Evolutionary conservation across 768 basidiomycete genomes (phyloP), one percentile per base, ranked within the genome.

Genomic region (Tricholoma flavovirens): DNA sequence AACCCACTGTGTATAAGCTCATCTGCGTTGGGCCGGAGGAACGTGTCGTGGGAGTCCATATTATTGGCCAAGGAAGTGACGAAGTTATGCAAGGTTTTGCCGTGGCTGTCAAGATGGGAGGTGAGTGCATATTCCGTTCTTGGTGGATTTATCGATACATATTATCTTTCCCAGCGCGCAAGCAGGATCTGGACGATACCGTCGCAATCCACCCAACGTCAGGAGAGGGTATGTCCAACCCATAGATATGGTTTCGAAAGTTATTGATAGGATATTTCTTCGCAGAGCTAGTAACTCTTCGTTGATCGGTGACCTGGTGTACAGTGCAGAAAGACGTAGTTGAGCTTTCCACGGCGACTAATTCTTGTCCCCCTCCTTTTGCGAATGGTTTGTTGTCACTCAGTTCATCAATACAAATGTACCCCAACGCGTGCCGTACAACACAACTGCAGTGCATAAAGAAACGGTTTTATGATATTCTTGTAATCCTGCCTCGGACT

Each of bases 31-130:
- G 95, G 1, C 83, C 84, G 12, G 93, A 98, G 64, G 94, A 98
- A 71, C 90, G 88, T 64, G 88, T 99, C 38, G 93, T 98, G n/a
- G 97, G 97, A 10, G 74, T 98, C 45, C 97, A 98, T 72, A 83
- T 98, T 60, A 84, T 98, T 56, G 97, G 97, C 6, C 66, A 78
- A 59, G 97, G 97, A 42, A 90, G 88, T 64, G 97, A 99, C 67
- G 97, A 99, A 73, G 83, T 89, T 62, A 73, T 95, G 73, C 97
- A 99, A 78, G 96, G 96, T 60, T 98, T 97, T 71, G 91, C 76
- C 2, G 93, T 98, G n/a, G 97, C 97, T 11, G 78, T 99, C 63
- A 98, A 98, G 77, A 96, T 98, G 96, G 90, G 90, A 60, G 79
- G 78, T 78, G 40, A 22, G 76, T 66, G 12, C 43, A 45, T 21